Evolutionary conservation across 2,329 filamentous ascomycete genomes (phyloP), one percentile per base, ranked within the genome.

Genomic region (Pseudocercospora musae): DNA sequence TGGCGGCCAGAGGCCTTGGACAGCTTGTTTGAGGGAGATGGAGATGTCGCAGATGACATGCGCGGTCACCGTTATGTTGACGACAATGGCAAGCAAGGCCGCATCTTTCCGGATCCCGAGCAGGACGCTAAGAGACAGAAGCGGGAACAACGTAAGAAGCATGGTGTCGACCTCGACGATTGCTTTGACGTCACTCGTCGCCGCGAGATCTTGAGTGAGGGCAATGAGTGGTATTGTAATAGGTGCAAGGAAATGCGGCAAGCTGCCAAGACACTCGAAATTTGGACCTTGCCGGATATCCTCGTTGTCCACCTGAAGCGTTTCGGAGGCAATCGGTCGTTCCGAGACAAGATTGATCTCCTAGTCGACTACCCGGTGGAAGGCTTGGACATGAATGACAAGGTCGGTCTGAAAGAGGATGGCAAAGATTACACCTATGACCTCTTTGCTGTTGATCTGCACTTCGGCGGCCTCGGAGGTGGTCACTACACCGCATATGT

Each of bases 171-270:
- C 0, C 82, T 99, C 4, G 89, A 95, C 21, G 92, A 97, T 70
- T 99, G 95, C 73, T 85, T 99, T 59, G 89, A 93, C 62, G 95
- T 98, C 76, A 98, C 96, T 69, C 91, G 95, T 73, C 94, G 94
- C 74, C 90, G 93, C 63, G 95, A 99, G 77, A 87, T 96, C 13
- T 81, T 99, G 4, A 97, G 94, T 0, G 92, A 97, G 75, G 90
- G 96, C 73, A 96, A 99, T 74, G 94, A 92, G 63, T 99, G 95
- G 95, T 98, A 96, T 75, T 99, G 95, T 73, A 94, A 92, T 60
- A 87, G 92, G 29, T 99, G 95, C 83, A 98, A 98, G 76, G 91
- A 96, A 71, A 89, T 96, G 71, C 87, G 92, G 15, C 88, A 92
- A 63, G 95, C 95, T 20, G 93, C 89, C 78, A 99, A 99, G 81